phyloP scores from a whole-genome alignment of 495 filamentous ascomycete genomes.

The Xylaria curta region DNA sequence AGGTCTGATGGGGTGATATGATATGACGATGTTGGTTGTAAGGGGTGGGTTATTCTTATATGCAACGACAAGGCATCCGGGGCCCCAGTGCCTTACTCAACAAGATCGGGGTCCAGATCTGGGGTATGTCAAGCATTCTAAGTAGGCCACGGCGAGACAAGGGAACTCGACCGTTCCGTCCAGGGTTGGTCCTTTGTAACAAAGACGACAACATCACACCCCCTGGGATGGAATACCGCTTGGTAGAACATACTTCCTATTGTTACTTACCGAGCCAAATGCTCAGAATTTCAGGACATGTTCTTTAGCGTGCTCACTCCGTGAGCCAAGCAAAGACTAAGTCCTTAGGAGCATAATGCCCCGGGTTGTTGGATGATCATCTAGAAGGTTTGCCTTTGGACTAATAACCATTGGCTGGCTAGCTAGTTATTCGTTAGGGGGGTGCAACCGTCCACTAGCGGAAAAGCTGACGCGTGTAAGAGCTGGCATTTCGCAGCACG shows the following conservation, averaged over 20 bases:
- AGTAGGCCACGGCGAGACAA: not conserved
- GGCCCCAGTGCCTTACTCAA: slow-evolving; percentile 4
- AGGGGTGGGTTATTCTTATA: slow-evolving; percentile 17
- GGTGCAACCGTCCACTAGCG: not conserved
- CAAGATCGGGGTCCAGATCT: slow-evolving; percentile 8
- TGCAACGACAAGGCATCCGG: slow-evolving; percentile 10
- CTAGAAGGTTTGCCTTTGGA: not conserved
- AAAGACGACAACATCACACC: not conserved
- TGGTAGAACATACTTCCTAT: slow-evolving; percentile 19
- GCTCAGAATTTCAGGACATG: not conserved
- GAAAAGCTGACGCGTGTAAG: slow-evolving; percentile 13
- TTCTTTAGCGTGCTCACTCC: slow-evolving; percentile 6
- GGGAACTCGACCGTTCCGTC: not conserved
- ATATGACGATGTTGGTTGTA: not conserved
- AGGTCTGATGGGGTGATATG: not conserved
- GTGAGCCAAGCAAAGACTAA: not conserved
- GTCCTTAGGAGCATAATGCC: slow-evolving; percentile 3
- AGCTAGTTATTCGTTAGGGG: not conserved
- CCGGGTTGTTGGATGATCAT: not conserved
- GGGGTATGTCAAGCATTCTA: slow-evolving; percentile 4
- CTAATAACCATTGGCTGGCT: not conserved
- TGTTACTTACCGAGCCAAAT: not conserved
- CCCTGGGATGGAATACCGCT: slow-evolving; percentile 1
- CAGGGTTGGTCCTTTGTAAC: not conserved
- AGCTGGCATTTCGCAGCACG: not conserved